phyloP scores from a whole-genome alignment of 306 rosid species.

The Cucurbita argyrosperma region DNA sequence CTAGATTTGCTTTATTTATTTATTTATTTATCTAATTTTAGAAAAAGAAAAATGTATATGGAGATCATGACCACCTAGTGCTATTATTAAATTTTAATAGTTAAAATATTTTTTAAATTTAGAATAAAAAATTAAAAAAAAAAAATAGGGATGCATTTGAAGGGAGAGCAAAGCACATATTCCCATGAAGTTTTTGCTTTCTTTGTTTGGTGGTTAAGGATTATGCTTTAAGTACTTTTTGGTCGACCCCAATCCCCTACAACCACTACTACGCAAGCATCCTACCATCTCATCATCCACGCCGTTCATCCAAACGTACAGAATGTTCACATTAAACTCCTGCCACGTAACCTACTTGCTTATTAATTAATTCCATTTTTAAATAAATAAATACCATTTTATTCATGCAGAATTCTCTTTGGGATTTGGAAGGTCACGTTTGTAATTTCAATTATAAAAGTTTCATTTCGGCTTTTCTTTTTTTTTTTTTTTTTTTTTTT shows the following conservation, averaged over 20 bases:
- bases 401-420: neutral
- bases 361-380: neutral
- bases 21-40: neutral
- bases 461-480: neutral
- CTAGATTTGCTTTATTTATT: neutral
- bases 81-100: neutral
- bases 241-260: neutral
- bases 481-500: neutral
- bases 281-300: neutral
- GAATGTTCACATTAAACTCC: neutral
- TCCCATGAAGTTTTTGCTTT: neutral
- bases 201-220: neutral
- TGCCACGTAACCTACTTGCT: neutral
- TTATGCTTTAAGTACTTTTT: neutral
- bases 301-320: neutral
- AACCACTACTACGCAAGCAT: neutral
- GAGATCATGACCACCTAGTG: neutral
- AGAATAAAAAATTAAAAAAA: neutral
- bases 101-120: no score
- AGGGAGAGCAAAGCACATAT: constrained; percentile 3
- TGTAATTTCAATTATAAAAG: neutral
- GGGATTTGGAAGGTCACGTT: neutral
- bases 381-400: neutral
- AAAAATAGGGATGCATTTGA: neutral
- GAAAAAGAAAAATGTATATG: neutral